A percentile compares a stretch with the other conserved stretches of the same genome.
Conservation (phyloP, 768 basidiomycete genomes). For the Suillus placidus region DNA sequence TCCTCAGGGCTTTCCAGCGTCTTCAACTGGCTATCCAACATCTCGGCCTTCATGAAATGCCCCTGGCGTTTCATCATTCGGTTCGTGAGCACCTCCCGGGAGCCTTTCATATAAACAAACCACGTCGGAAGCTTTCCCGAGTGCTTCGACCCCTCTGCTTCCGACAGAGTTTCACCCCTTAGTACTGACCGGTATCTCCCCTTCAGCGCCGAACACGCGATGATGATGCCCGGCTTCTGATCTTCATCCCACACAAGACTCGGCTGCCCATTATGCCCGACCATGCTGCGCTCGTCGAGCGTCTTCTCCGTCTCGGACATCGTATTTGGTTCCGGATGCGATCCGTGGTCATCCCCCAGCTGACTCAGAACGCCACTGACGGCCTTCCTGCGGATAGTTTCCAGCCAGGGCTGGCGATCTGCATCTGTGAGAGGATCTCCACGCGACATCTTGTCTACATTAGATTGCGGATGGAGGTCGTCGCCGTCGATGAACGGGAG, state of each 20-base stretch:
- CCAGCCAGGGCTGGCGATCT: slow-evolving; percentile 89
- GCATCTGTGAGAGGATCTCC: slow-evolving; percentile 78
- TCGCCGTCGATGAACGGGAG: slow-evolving; percentile 90
- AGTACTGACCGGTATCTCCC: slow-evolving; percentile 79
- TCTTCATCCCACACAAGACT: slow-evolving; percentile 7
- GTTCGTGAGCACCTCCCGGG: slow-evolving; percentile 54
- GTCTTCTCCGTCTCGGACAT: slow-evolving; percentile 12
- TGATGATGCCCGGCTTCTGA: slow-evolving; percentile 58
- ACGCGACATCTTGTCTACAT: slow-evolving; percentile 85
- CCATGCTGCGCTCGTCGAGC: slow-evolving; percentile 6
- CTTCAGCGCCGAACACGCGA: slow-evolving; percentile 88
- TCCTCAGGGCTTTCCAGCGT: slow-evolving; percentile 71
- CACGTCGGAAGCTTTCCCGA: slow-evolving; percentile 54
- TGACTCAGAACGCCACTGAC: slow-evolving; percentile 28
- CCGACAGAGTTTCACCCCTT: slow-evolving; percentile 42
- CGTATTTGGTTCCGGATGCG: slow-evolving; percentile 23
- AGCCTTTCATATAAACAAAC: slow-evolving; percentile 81
- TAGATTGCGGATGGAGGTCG: slow-evolving; percentile 78
- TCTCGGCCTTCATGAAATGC: slow-evolving; percentile 83
- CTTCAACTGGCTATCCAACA: slow-evolving; percentile 79
- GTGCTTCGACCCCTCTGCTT: slow-evolving; percentile 23
- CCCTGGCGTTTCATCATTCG: slow-evolving; percentile 66
- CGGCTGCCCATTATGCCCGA: slow-evolving; percentile 1
- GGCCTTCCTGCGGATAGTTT: slow-evolving; percentile 66
- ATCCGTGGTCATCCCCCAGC: slow-evolving; percentile 24